Evolutionary conservation across 116 monocot genomes (phyloP).

Genomic region (Zostera marina): DNA sequence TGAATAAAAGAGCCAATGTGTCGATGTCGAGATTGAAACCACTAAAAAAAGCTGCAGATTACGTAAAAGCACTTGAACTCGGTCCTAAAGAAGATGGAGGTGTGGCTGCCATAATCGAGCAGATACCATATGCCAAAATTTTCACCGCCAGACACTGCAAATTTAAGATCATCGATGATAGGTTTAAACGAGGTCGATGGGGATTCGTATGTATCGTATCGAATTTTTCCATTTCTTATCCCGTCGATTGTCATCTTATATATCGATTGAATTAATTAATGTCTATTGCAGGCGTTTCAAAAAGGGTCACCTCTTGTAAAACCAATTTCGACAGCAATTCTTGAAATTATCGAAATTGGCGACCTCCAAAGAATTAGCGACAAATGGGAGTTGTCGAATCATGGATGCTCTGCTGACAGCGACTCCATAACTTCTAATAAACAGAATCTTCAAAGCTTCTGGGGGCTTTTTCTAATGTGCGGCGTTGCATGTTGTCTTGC

Average conservation of each 20-base stretch:
- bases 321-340: slow-evolving; percentile 40
- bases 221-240: background rate
- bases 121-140: slow-evolving; percentile 24
- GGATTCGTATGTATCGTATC: slow-evolving; percentile 31
- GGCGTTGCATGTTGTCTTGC: slow-evolving; percentile 29
- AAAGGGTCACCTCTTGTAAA: slow-evolving; percentile 24
- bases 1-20: slow-evolving; percentile 18
- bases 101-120: slow-evolving; percentile 33
- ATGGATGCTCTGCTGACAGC: slow-evolving; percentile 5
- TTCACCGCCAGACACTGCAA: slow-evolving; percentile 24
- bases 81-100: slow-evolving; percentile 28
- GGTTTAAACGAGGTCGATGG: slow-evolving; percentile 50
- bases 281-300: slow-evolving; percentile 25
- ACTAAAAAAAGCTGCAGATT: slow-evolving; percentile 16
- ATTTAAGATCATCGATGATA: slow-evolving; percentile 19
- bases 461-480: slow-evolving; percentile 40
- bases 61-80: slow-evolving; percentile 17
- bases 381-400: slow-evolving; percentile 28
- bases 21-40: slow-evolving; percentile 32
- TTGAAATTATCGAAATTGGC: slow-evolving; percentile 33
- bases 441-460: slow-evolving; percentile 34
- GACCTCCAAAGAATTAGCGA: slow-evolving; percentile 49
- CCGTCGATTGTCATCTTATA: background rate
- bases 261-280: background rate
- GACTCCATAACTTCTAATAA: slow-evolving; percentile 11